Conservation (phyloP, 371 early-diverging fungal species). For the Rhizomucor pusillus region DNA sequence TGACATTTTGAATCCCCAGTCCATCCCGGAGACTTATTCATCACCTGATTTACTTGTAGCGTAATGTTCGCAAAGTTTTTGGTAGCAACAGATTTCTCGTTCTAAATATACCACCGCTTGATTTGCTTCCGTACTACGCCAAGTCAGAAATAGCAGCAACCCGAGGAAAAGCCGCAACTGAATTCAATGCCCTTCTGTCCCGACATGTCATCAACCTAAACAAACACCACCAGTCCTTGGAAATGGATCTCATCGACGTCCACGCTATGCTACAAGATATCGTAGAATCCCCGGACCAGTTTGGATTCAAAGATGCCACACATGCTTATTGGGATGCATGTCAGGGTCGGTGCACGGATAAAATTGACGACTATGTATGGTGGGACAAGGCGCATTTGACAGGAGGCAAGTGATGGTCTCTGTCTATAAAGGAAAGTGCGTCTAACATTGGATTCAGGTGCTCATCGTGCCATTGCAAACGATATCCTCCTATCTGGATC, state of each 20-base stretch:
- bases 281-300: constrained; percentile 21
- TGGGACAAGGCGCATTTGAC: constrained; percentile 48
- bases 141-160: constrained; percentile 9
- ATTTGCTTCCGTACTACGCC: constrained; percentile 34
- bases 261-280: constrained; percentile 30
- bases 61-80: constrained; percentile 35
- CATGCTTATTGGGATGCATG: constrained; percentile 44
- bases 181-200: constrained; percentile 23
- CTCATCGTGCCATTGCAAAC: constrained; percentile 42
- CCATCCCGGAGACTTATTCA: background rate
- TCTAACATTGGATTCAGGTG: constrained; percentile 9
- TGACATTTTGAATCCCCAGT: background rate
- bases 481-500: constrained; percentile 36
- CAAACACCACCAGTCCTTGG: constrained; percentile 25
- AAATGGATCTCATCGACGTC: constrained; percentile 32
- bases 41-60: constrained; percentile 12
- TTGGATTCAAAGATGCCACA: constrained; percentile 31
- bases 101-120: constrained; percentile 35
- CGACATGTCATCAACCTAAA: constrained; percentile 25
- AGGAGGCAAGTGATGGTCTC: constrained; percentile 24
- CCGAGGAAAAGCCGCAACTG: constrained; percentile 19
- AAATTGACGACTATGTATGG: constrained; percentile 39
- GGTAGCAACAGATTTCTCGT: constrained; percentile 32
- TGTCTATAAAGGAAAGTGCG: too few relatives aligned
- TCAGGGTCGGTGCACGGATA: constrained; percentile 37